Evolutionary conservation across 2,329 filamentous ascomycete species (phyloP).

Genomic region (Colletotrichum truncatum): DNA sequence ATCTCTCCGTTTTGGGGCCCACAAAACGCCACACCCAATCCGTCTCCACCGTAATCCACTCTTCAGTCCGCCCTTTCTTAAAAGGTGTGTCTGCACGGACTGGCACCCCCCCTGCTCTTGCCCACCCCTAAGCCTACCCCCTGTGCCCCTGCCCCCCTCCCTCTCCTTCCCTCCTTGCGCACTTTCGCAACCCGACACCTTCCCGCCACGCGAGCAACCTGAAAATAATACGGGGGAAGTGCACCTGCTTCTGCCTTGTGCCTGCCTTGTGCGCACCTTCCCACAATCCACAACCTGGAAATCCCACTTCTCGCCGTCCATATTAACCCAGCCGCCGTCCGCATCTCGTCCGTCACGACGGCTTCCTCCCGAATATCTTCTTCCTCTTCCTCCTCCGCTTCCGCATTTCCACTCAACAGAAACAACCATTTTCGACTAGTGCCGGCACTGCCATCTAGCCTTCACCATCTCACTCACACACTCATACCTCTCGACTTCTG

Average conservation of each 20-base stretch:
- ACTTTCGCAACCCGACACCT: constrained; percentile 8
- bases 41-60: neutral
- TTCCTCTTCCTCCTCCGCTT: neutral
- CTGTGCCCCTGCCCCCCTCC: neutral
- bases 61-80: neutral
- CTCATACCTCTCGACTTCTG: neutral
- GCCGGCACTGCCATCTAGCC: constrained; percentile 4
- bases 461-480: neutral
- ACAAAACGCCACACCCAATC: neutral
- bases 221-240: constrained; percentile 24
- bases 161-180: constrained; percentile 9
- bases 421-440: neutral
- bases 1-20: constrained; percentile 1
- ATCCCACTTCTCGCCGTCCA: constrained; percentile 18
- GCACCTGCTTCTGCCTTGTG: constrained; percentile 12
- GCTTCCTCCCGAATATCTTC: neutral
- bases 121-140: neutral
- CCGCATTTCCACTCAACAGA: neutral
- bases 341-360: constrained; percentile 13
- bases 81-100: constrained; percentile 13
- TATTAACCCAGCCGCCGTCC: constrained; percentile 29
- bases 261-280: neutral
- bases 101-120: neutral
- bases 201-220: constrained; percentile 27
- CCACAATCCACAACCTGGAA: constrained; percentile 11